Base-by-base conservation (phyloP, 192 early-diverging fungal genomes). In the Entomortierella parvispora region DNA sequence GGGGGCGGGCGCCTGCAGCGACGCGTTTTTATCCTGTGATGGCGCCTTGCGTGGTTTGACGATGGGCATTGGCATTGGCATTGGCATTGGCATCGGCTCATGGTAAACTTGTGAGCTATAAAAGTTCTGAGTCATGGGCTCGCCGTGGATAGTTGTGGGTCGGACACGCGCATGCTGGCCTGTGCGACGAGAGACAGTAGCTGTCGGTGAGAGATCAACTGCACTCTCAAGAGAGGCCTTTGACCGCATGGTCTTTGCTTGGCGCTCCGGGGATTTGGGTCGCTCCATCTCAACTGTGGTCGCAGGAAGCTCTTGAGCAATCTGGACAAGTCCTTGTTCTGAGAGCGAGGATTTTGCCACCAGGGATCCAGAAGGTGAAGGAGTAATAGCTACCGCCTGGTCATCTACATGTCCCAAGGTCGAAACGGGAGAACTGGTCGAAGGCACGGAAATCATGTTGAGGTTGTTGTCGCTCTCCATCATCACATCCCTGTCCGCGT, bases 131-230 rank as follows among this genome's bases (percentile, higher is more conserved):
- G 65, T 45, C 74, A 77, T 77, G 20, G 74, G 74, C 51, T 77
- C 74, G 42, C 74, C 74, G 48, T 77, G 74, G 20, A 77, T 77
- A 3, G 74, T 77, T 2, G 74, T 77, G 42, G 74, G 74, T 34
- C 74, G 44, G 43, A 64, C 47, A 25, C 74, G 61, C 4, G 54
- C 25, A n/a, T 77, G 74, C 15, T 68, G 65, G 7, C 65, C 65
- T 22, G 65, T 62, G 5, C 74, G 58, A 46, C 74, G 74, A 28
- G 65, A 68, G 28, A 77, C 59, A 2, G 74, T 68, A 7, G 65
- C 74, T 4, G 74, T 51, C 18, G 74, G 74, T 26, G 65, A 77
- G 46, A 68, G 60, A 23, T 67, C 74, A 32, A 68, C n/a, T 28
- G 65, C 62, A 54, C 57, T 77, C 48, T 68, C 63, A 26, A 60